These are phyloP conservation scores for Globisporangium viniferum DNA, from an alignment of 352 stramenopile genomes.

Conservation along the genomic window DNA sequence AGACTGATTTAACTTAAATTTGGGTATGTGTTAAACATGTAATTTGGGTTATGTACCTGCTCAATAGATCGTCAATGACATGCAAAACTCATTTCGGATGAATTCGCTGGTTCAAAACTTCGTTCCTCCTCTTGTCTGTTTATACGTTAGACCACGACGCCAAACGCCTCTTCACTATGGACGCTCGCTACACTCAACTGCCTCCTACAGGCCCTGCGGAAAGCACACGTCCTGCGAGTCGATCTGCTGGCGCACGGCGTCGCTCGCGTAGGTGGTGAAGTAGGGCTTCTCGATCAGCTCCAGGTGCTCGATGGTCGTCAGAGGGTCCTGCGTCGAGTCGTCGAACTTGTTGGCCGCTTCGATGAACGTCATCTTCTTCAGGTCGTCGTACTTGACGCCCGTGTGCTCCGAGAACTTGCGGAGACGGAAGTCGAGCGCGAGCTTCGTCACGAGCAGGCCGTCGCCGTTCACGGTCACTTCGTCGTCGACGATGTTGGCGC, in stretches of 20 bases:
- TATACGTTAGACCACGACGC: neutral
- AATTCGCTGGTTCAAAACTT: neutral
- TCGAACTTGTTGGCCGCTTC: conserved; percentile 39
- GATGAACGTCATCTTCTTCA: conserved; percentile 41
- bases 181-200: neutral
- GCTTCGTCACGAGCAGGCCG: conserved; percentile 29
- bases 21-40: neutral
- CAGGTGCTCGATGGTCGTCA: conserved; percentile 29
- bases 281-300: conserved; percentile 23
- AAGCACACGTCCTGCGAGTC: conserved; percentile 22
- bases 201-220: neutral
- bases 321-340: conserved; percentile 17
- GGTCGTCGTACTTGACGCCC: conserved; percentile 26
- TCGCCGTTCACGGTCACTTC: conserved; percentile 24
- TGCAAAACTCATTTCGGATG: neutral
- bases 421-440: conserved; percentile 49
- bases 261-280: conserved; percentile 20
- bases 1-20: neutral
- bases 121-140: no score
- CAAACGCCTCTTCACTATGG: neutral
- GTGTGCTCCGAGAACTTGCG: conserved; percentile 63
- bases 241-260: conserved; percentile 18
- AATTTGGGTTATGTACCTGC: neutral
- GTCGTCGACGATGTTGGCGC: conserved; percentile 48
- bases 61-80: neutral